phyloP scores from a whole-genome alignment of 1,139 yeast species.

The Geotrichum aggregatum region DNA sequence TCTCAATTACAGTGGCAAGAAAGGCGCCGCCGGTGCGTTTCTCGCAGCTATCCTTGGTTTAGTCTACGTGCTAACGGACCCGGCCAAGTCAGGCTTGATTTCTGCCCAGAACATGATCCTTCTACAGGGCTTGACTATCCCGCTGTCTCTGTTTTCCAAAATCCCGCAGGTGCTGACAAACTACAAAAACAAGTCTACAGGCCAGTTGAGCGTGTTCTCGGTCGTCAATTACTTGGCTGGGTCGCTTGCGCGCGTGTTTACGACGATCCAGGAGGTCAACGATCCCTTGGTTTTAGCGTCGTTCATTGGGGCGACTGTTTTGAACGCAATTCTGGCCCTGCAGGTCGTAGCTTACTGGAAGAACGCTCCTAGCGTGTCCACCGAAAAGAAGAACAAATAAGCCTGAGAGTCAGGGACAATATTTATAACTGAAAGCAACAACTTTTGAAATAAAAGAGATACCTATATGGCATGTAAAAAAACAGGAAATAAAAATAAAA shows the following conservation, averaged over 20 bases:
- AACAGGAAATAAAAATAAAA: background rate
- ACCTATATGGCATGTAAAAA: background rate
- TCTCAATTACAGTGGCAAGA: conserved; percentile 30
- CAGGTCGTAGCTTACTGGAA: conserved; percentile 40
- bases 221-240: conserved; percentile 56
- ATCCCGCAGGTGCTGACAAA: conserved; percentile 55
- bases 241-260: conserved; percentile 53
- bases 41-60: conserved; percentile 28
- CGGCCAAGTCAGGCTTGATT: conserved; percentile 27
- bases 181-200: conserved; percentile 48
- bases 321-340: conserved; percentile 37
- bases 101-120: conserved; percentile 31
- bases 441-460: background rate
- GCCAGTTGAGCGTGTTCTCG: conserved; percentile 52
- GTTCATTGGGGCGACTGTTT: conserved; percentile 35
- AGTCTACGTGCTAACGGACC: conserved; percentile 25
- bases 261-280: conserved; percentile 47
- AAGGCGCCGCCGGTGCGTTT: conserved; percentile 28
- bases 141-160: conserved; percentile 51
- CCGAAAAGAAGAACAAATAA: conserved; percentile 17
- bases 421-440: background rate
- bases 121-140: conserved; percentile 52
- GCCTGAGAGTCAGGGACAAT: background rate
- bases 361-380: conserved; percentile 3
- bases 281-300: conserved; percentile 39